Evolutionary conservation across 176 grass and related monocot genomes (phyloP), one percentile per base, ranked within the genome.

Genomic region (maize (Zea mays)): DNA sequence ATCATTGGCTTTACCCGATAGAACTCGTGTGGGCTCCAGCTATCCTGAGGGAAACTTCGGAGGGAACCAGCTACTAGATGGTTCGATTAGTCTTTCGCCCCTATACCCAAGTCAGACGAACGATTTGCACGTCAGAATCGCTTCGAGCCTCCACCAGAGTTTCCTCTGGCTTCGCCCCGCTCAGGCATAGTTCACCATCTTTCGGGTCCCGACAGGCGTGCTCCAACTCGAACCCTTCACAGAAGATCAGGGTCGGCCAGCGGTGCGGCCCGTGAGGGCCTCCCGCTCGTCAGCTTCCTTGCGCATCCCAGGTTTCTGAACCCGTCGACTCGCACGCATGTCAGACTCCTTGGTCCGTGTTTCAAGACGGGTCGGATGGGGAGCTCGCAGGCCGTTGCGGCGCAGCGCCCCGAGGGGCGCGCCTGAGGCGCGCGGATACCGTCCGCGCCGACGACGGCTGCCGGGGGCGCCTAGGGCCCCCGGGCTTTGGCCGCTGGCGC

Each of bases 41-140:
- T n/a, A n/a, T n/a, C n/a, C n/a, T n/a, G n/a, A n/a, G n/a, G n/a
- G n/a, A n/a, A n/a, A n/a, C 90, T 92, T 92, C 86, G 80, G 80
- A 89, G 90, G 90, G 86, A 93, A 93, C 86, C 84, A 81, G 77
- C 90, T 93, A 93, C 84, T 93, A 89, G 86, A 93, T 93, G 84
- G 90, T 93, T 93, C 86, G 90, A 93, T 90, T 93, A 93, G 87
- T 93, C 90, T 93, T 93, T 93, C 72, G 86, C 90, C 84, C 86
- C 86, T 93, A 93, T 89, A 93, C 84, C 90, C 90, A 87, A 93
- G 90, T 93, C 86, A 82, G 90, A 93, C 80, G 86, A 93, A 86
- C 76, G 83, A 92, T 86, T 92, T 92, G 86, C 90, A 86, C 80
- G 80, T 89, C 86, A 86, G 86, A 84, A 88, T 88, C 76, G 69